phyloP scores from a whole-genome alignment of 2,329 filamentous ascomycete genomes.

The Nigrograna mackinnonii region DNA sequence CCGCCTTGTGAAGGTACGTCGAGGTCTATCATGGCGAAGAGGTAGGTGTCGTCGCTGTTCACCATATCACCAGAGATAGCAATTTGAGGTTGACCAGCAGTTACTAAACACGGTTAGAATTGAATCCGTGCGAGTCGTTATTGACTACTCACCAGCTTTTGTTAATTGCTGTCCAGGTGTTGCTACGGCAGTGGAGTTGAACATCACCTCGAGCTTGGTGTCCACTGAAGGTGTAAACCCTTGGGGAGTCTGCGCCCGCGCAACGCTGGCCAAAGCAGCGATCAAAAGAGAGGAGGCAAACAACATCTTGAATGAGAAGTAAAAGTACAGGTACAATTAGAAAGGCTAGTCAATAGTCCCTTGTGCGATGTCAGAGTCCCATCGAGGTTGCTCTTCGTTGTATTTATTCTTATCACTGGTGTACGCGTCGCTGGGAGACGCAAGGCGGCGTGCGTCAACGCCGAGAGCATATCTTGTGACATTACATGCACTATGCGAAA shows the following conservation, averaged over 20 bases:
- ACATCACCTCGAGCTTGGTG: conserved; percentile 33
- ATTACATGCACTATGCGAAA: conserved; percentile 17
- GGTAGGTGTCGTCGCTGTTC: conserved; percentile 24
- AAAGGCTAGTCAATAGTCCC: not conserved
- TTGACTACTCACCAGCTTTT: conserved; percentile 28
- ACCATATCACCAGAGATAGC: conserved; percentile 17
- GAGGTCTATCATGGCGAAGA: conserved; percentile 41
- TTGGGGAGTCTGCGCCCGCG: conserved; percentile 34
- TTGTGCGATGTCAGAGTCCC: too few species aligned
- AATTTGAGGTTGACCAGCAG: conserved; percentile 28
- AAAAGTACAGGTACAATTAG: conserved; percentile 1
- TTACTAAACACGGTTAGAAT: conserved; percentile 15
- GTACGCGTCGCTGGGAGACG: conserved; percentile 7
- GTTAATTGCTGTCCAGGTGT: conserved; percentile 29
- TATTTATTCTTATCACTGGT: too few species aligned
- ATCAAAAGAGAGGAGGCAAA: conserved; percentile 25
- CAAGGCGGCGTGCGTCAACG: conserved; percentile 13
- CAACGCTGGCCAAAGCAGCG: conserved; percentile 23
- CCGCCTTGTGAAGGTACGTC: conserved; percentile 31
- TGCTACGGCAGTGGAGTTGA: conserved; percentile 32
- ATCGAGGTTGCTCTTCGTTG: too few species aligned
- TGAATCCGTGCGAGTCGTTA: conserved; percentile 7
- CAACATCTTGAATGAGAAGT: conserved; percentile 19
- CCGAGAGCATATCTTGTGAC: conserved; percentile 23
- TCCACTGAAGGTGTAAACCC: conserved; percentile 31